These are phyloP conservation scores for Amaranthus tricolor DNA, from an alignment of 179 eudicot species.

Conservation along the genomic window DNA sequence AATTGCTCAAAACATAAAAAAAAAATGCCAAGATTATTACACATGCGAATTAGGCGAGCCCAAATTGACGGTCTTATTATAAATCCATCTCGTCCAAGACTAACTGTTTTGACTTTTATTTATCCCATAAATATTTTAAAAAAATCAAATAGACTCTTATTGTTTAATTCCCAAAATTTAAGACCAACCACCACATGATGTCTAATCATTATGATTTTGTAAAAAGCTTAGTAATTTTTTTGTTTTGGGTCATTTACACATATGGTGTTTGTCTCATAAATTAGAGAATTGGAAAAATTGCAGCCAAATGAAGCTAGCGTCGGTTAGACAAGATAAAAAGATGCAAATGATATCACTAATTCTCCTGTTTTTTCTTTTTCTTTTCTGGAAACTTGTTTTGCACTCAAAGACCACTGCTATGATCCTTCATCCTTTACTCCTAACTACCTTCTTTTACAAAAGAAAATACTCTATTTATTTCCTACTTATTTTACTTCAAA, in stretches of 20 bases:
- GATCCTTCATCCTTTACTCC: background rate
- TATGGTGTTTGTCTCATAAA: slow-evolving; percentile 20
- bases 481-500: background rate
- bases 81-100: too few relatives aligned
- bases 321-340: background rate
- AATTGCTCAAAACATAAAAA: too few relatives aligned
- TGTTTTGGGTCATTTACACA: background rate
- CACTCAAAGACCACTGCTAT: slow-evolving; percentile 21
- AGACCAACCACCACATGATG: slow-evolving; percentile 11
- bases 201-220: slow-evolving; percentile 12
- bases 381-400: slow-evolving; percentile 21
- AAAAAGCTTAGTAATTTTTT: background rate
- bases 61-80: too few relatives aligned
- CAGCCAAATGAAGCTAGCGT: background rate
- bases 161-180: background rate
- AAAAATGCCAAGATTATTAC: too few relatives aligned
- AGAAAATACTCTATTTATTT: background rate
- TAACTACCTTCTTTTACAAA: background rate
- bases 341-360: background rate
- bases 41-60: too few relatives aligned
- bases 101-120: too few relatives aligned
- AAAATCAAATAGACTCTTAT: background rate
- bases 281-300: background rate
- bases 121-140: too few relatives aligned
- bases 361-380: too few relatives aligned